Percentiles rank a stretch among this genome's conserved stretches.
Evolutionary conservation across 2,329 filamentous ascomycete genomes (phyloP).

Genomic region (Fonsecaea nubica): DNA sequence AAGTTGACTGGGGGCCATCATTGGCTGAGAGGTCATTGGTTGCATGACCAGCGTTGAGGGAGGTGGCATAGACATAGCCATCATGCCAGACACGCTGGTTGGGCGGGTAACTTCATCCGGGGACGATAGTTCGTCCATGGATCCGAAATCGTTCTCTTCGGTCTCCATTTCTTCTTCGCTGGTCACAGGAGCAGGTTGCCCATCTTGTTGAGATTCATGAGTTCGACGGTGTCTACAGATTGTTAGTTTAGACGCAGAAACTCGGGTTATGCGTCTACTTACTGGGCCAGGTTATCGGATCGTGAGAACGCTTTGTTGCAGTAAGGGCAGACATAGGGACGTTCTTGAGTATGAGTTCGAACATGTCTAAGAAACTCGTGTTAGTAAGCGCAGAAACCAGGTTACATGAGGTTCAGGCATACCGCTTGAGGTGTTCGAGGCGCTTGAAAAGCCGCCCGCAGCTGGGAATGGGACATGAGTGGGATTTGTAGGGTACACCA

Average conservation of each 20-base stretch:
- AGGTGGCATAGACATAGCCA: conserved; percentile 39
- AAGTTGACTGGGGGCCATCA: conserved; percentile 40
- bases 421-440: conserved; percentile 98
- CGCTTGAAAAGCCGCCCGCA: conserved; percentile 98
- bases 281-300: conserved; percentile 99
- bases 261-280: conserved; percentile 49
- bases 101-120: conserved; percentile 44
- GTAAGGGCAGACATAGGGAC: conserved; percentile 94
- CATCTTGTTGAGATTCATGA: conserved; percentile 75
- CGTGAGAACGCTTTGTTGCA: conserved; percentile 99
- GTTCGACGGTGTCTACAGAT: conserved; percentile 70
- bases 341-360: conserved; percentile 98
- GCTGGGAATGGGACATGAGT: conserved; percentile 98
- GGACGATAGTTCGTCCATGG: conserved; percentile 79
- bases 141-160: conserved; percentile 82
- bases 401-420: conserved; percentile 57
- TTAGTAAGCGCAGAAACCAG: conserved; percentile 58
- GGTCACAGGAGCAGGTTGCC: conserved; percentile 48
- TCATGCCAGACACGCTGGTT: conserved; percentile 31
- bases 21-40: conserved; percentile 37
- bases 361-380: conserved; percentile 77
- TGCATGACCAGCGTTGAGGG: conserved; percentile 39
- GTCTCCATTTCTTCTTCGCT: conserved; percentile 86
- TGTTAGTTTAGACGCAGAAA: conserved; percentile 23
- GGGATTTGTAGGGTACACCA: conserved; percentile 93